phyloP scores from a whole-genome alignment of 73 alveolate genomes.

The Paramecium sonneborni region DNA sequence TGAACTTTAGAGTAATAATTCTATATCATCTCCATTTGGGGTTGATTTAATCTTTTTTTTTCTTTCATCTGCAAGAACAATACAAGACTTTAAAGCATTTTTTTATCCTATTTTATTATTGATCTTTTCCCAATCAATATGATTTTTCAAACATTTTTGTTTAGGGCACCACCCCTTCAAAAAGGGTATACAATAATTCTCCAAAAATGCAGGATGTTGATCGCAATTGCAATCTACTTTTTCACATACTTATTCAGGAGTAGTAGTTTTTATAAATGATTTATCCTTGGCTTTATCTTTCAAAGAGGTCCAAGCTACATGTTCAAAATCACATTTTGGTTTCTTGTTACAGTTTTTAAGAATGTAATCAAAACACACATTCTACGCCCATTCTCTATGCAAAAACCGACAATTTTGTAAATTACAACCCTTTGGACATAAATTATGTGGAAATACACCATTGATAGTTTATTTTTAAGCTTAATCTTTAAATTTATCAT shows the following conservation, averaged over 20 bases:
- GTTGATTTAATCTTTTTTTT: not conserved
- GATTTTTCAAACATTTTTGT: not conserved
- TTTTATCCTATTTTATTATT: not conserved
- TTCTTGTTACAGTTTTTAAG: not conserved
- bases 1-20: not conserved
- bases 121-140: not conserved
- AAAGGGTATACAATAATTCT: not conserved
- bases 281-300: not conserved
- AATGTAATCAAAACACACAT: not conserved
- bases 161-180: not conserved
- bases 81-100: not conserved
- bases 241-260: not conserved
- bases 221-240: not conserved
- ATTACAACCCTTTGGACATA: not conserved
- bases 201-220: not conserved
- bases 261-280: not conserved
- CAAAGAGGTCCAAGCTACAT: not conserved
- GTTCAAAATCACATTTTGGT: not conserved
- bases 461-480: not conserved
- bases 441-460: not conserved
- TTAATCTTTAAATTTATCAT: not conserved
- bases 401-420: not conserved
- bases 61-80: not conserved
- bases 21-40: not conserved
- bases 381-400: not conserved